phyloP scores from a whole-genome alignment of 768 basidiomycete genomes.

The Russula compacta region DNA sequence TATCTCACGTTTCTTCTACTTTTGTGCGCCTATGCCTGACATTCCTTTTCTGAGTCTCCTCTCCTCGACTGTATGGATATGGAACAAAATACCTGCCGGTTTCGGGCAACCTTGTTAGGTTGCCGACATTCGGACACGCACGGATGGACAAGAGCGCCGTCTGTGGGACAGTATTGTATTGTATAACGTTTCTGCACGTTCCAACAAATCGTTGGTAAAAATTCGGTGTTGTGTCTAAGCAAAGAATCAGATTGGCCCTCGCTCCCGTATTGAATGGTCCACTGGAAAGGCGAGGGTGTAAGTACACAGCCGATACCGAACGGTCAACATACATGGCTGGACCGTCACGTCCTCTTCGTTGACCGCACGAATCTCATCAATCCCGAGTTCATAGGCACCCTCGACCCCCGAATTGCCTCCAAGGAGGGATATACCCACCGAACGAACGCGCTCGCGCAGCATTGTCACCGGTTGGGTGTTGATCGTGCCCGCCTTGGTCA shows the following conservation, averaged over 20 bases:
- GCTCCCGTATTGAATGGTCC: slow-evolving; percentile 7
- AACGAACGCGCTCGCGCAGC: slow-evolving; percentile 64
- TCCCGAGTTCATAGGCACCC: slow-evolving; percentile 74
- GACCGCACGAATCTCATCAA: slow-evolving; percentile 74
- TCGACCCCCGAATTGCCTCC: slow-evolving; percentile 72
- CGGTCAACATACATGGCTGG: slow-evolving; percentile 24
- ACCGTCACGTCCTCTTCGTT: slow-evolving; percentile 56
- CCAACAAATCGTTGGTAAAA: background rate
- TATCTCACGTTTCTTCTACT: background rate
- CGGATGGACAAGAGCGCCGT: no score
- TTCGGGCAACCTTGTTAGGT: background rate
- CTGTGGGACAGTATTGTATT: no score
- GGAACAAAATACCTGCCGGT: background rate
- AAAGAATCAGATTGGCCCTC: slow-evolving; percentile 1
- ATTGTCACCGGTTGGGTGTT: slow-evolving; percentile 65
- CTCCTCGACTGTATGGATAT: no score
- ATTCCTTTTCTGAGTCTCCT: background rate
- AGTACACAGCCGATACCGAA: background rate
- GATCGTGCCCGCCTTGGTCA: slow-evolving; percentile 66
- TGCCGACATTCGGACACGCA: background rate
- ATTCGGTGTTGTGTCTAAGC: background rate
- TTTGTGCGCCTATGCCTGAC: slow-evolving; percentile 2
- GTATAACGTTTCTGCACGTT: no score
- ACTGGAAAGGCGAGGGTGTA: background rate
- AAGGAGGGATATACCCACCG: slow-evolving; percentile 79